Evolutionary conservation across 2,329 filamentous ascomycete species (phyloP).

Genomic region (Diaporthe longicolla): DNA sequence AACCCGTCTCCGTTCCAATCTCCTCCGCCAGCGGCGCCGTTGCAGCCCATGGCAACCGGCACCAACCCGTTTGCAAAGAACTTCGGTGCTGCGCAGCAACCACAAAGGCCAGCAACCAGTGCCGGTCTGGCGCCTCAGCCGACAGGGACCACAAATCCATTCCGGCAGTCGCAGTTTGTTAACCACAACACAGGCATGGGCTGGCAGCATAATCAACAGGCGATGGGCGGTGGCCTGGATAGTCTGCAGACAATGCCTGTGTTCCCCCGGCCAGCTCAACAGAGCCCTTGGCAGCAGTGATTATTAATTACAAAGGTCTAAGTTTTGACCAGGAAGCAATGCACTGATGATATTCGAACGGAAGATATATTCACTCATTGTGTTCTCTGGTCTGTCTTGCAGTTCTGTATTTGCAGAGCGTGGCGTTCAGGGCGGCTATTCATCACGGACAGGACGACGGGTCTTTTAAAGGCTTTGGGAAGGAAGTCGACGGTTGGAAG

Average conservation of each 20-base stretch:
- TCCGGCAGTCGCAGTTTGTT: conserved; percentile 90
- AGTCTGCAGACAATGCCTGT: conserved; percentile 84
- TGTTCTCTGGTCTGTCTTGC: conserved; percentile 25
- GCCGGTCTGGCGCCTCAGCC: conserved; percentile 77
- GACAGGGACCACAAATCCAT: conserved; percentile 94
- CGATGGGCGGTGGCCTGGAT: conserved; percentile 86
- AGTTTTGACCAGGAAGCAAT: conserved; percentile 28
- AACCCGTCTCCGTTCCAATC: conserved; percentile 61
- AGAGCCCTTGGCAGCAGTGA: conserved; percentile 73
- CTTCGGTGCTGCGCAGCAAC: conserved; percentile 55
- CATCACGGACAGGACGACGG: conserved; percentile 4
- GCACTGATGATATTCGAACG: conserved; percentile 1
- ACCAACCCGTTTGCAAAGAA: conserved; percentile 73
- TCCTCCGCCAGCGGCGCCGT: conserved; percentile 56
- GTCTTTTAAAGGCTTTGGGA: conserved; percentile 2
- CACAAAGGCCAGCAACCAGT: conserved; percentile 60
- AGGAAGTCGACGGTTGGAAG: conserved; percentile 7
- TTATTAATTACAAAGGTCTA: not conserved
- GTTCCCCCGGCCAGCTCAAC: conserved; percentile 83
- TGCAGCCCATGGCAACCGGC: conserved; percentile 66
- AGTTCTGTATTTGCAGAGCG: conserved; percentile 48
- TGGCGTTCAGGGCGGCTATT: conserved; percentile 44
- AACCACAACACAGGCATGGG: conserved; percentile 90
- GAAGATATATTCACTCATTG: conserved; percentile 9
- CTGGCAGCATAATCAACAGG: conserved; percentile 85